Conservation (phyloP, 208 protist species). For the Crithidia sp. region DNA sequence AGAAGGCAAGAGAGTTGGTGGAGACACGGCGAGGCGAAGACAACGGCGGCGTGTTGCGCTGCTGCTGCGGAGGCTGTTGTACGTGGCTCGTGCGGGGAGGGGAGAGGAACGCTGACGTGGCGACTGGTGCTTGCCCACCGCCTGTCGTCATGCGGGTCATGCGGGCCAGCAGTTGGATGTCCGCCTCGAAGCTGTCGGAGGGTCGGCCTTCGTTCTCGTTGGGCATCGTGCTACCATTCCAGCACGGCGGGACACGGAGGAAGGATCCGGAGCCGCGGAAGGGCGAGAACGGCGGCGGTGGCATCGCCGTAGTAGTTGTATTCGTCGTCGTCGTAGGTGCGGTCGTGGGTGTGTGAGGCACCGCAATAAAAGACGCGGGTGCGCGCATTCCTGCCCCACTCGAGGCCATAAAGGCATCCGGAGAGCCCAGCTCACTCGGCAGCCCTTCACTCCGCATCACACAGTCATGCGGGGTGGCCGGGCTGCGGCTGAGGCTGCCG, state of each 20-base stretch:
- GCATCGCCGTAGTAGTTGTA: not conserved
- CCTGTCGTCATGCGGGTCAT: constrained; percentile 19
- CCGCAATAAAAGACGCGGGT: too few species aligned
- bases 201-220: not conserved
- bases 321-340: not conserved
- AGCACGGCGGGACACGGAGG: constrained; percentile 10
- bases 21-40: constrained; percentile 21
- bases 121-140: not conserved
- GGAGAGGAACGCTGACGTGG: too few species aligned
- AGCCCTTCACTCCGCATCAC: too few species aligned
- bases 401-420: too few species aligned
- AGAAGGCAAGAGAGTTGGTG: constrained; percentile 31
- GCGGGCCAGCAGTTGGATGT: constrained; percentile 30
- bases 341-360: not conserved
- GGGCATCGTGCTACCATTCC: not conserved
- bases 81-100: not conserved
- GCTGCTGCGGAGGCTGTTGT: constrained; percentile 1
- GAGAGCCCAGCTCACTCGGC: too few species aligned
- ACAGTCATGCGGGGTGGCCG: not conserved
- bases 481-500: not conserved
- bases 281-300: constrained; percentile 9
- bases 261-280: constrained; percentile 31
- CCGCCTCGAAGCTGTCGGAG: constrained; percentile 18
- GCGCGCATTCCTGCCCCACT: too few species aligned
- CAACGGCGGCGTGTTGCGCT: not conserved